Evolutionary conservation across 2,329 filamentous ascomycete genomes (phyloP).

Genomic region (Penicillium sp.): DNA sequence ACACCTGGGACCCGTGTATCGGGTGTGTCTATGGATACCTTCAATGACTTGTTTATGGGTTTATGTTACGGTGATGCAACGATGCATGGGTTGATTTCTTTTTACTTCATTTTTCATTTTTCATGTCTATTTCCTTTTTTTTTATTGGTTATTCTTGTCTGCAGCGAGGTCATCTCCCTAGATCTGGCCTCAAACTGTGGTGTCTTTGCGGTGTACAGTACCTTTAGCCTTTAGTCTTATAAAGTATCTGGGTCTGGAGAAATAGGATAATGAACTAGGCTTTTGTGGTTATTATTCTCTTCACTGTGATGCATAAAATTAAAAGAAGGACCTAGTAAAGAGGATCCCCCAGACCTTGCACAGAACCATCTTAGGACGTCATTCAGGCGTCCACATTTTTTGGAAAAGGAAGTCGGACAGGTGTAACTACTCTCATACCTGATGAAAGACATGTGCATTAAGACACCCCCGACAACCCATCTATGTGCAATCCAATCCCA

Average conservation of each 20-base stretch:
- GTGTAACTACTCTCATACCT: background rate
- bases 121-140: background rate
- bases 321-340: background rate
- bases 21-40: background rate
- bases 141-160: constrained; percentile 2
- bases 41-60: constrained; percentile 7
- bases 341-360: background rate
- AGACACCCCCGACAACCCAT: background rate
- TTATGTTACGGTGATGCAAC: constrained; percentile 18
- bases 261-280: constrained; percentile 9
- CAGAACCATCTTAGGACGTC: too few relatives aligned
- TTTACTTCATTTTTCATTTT: background rate
- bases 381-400: background rate
- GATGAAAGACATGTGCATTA: background rate
- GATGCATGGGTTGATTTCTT: constrained; percentile 13
- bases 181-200: constrained; percentile 12
- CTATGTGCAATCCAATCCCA: background rate
- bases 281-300: background rate
- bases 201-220: constrained; percentile 24
- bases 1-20: background rate
- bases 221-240: constrained; percentile 6
- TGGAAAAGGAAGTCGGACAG: background rate
- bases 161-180: constrained; percentile 11
- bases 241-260: constrained; percentile 17
- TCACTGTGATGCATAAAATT: too few relatives aligned